Evolutionary conservation across 1,284 basidiomycete genomes (phyloP), one percentile per base, ranked within the genome.

Genomic region (Anthracocystis panici-leucophaei): DNA sequence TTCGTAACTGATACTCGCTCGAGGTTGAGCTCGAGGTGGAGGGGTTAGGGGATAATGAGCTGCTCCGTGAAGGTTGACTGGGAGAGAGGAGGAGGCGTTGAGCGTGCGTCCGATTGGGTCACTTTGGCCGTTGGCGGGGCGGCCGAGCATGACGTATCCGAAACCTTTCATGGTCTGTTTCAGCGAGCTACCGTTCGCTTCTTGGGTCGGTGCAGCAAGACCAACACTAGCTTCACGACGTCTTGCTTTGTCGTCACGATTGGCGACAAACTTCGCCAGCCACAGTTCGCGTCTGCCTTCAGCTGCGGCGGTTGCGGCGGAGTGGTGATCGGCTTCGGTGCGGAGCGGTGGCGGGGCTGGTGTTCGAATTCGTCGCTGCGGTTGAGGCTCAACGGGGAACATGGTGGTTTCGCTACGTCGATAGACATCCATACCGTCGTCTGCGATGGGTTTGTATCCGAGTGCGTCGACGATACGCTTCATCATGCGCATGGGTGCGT

Each of bases 221-320:
- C 31, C 29, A 16, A 49, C 27, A 12, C 46, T 27, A 4, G 16
- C 27, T 3, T 29, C 48, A 31, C 18, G n/a, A 7, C 23, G 33
- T 11, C 48, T 46, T 31, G 35, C 35, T 38, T 38, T 38, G 35
- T 38, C 35, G 51, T 60, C 60, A 16, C 67, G 61, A 7, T 38
- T 57, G 3, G 69, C 69, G 23, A 72, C 41, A 21, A 66, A 55
- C 31, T 63, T 72, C 3, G 69, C 59, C 27, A 72, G 29, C 69
- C 69, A 72, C 10, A 72, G 42, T 42, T 72, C 63, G 16, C 69
- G 45, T 12, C 60, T 29, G 1, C 69, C 69, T n/a, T 72, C 69
- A 8, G 64, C 69, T n/a, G 63, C 55, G 18, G 53, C 66, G 5
- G 66, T 64, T 0, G 66, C 66, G 9, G 53, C 48, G 16, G 61